Evolutionary conservation across 2,329 filamentous ascomycete genomes (phyloP), one percentile per base, ranked within the genome.

Genomic region (Cadophora luteo-olivacea): DNA sequence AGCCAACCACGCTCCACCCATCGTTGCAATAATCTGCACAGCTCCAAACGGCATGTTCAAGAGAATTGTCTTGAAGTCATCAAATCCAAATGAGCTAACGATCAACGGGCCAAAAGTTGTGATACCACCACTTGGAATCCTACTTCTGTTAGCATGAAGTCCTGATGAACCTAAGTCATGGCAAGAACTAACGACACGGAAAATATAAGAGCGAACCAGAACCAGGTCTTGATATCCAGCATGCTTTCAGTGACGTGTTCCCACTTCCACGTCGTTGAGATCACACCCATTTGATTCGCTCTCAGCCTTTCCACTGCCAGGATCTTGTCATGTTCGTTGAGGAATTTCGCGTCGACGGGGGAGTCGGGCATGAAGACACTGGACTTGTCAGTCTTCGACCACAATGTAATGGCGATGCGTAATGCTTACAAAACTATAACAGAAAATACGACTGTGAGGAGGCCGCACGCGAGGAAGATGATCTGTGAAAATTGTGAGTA

Each of bases 1-100:
- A 0, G 87, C 84, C 1, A 87, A 77, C 76, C 82, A 87, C 0
- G 86, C 87, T 1, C 85, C 84, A 5, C 85, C 86, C 41, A 90
- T 80, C 0, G 85, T 91, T 0, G 87, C 83, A 24, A 89, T 79
- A 14, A 90, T 82, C 72, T 91, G 87, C 0, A 72, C 65, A 8
- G 69, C 69, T n/a, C 81, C 81, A 6, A 80, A 81, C 0, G 81
- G 81, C 36, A 82, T 78, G 64, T 79, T 81, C 60, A 82, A 81
- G 5, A 83, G 75, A 14, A 82, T 81, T 0, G 80, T 79, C 5
- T 78, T 72, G 69, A 81, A 82, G 36, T 73, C 77, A 11, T 75
- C 76, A 61, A 78, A 82, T 4, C 81, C 81, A 58, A 82, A 82
- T 4, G 80, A 79, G 29, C 79, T 78, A 33, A 82, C 73, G 61